Evolutionary conservation across 2,329 filamentous ascomycete species (phyloP).

Genomic region (Fusarium siculi): DNA sequence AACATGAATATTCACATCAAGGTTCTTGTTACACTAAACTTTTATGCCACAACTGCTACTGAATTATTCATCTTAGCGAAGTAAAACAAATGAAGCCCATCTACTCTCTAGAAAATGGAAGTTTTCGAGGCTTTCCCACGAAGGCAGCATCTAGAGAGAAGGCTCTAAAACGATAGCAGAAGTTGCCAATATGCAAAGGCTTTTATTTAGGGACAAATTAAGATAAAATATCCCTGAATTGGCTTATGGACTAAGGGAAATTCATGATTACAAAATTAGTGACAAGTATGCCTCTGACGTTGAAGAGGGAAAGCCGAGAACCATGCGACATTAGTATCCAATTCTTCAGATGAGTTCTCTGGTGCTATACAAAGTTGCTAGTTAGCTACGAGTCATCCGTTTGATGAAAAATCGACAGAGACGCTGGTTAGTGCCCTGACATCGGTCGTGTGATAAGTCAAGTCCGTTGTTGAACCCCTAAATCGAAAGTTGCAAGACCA

Average conservation of each 20-base stretch:
- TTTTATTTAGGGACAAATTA: too few relatives aligned
- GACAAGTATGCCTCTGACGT: rapidly evolving
- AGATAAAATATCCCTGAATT: neutral
- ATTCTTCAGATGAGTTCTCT: too few relatives aligned
- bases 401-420: neutral
- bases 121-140: rapidly evolving
- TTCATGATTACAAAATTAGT: too few relatives aligned
- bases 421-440: neutral
- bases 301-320: rapidly evolving
- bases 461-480: neutral
- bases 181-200: rapidly evolving
- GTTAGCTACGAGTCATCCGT: too few relatives aligned
- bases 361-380: neutral
- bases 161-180: neutral
- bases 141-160: too few relatives aligned
- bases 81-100: neutral
- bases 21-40: neutral
- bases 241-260: rapidly evolving
- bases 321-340: too few relatives aligned
- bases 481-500: neutral
- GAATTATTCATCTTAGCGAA: rapidly evolving
- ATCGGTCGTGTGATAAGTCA: neutral
- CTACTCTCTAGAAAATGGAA: too few relatives aligned
- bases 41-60: too few relatives aligned
- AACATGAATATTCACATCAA: too few relatives aligned